These are phyloP conservation scores for Leccinum pallidistipes DNA, from an alignment of 1,284 basidiomycete genomes.

Conservation along the genomic window DNA sequence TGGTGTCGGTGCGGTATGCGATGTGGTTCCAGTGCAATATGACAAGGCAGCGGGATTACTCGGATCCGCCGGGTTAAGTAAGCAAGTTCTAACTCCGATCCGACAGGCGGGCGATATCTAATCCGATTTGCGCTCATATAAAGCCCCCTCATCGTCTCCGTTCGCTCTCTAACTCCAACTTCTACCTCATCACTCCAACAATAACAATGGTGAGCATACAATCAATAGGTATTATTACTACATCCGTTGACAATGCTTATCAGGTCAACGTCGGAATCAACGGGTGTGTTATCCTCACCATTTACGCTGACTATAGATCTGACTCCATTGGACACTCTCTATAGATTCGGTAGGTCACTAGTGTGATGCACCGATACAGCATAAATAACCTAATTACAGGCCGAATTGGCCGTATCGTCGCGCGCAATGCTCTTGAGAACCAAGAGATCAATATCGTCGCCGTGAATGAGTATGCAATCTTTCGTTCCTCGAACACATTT, in stretches of 20 bases:
- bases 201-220: constrained; percentile 25
- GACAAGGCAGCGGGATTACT: neutral
- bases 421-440: constrained; percentile 89
- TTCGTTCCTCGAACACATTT: neutral
- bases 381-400: constrained; percentile 48
- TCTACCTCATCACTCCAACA: constrained; percentile 4
- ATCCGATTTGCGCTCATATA: constrained; percentile 23
- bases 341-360: constrained; percentile 75
- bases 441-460: constrained; percentile 82
- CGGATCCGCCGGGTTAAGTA: constrained; percentile 9
- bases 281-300: constrained; percentile 53
- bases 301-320: constrained; percentile 9
- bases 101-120: constrained; percentile 3
- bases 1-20: constrained; percentile 2
- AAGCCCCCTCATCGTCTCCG: constrained; percentile 8
- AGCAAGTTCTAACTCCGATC: constrained; percentile 33
- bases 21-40: neutral
- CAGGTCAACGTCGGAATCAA: constrained; percentile 92
- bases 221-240: neutral
- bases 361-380: neutral
- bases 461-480: constrained; percentile 78
- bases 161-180: constrained; percentile 3
- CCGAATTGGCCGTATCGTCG: constrained; percentile 97
- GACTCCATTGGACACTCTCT: constrained; percentile 10
- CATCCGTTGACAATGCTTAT: constrained; percentile 7